Conservation (phyloP, 352 stramenopile genomes). For the Globisporangium spinosum region DNA sequence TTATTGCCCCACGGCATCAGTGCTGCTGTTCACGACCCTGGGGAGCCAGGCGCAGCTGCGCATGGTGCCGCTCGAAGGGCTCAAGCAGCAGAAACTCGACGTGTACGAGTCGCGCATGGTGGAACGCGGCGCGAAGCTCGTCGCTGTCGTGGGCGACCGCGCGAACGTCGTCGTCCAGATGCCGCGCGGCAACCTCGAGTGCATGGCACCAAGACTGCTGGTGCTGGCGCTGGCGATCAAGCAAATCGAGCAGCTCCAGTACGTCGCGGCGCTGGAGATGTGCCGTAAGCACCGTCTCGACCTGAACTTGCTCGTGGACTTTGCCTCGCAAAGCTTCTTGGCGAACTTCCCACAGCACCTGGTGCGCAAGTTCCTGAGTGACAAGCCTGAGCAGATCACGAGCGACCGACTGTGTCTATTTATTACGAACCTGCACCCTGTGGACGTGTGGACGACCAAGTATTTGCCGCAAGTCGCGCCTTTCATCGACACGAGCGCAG, state of each 20-base stretch:
- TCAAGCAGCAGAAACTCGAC: conserved; percentile 21
- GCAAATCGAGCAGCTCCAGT: conserved; percentile 39
- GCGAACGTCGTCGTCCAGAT: conserved; percentile 70
- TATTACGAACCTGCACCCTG: conserved; percentile 63
- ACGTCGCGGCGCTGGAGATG: conserved; percentile 54
- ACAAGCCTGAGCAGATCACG: conserved; percentile 29
- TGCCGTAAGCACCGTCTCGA: conserved; percentile 77
- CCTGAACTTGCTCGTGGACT: conserved; percentile 75
- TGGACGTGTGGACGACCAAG: conserved; percentile 72
- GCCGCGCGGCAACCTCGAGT: conserved; percentile 75
- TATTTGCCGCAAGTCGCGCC: conserved; percentile 38
- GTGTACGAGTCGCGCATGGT: conserved; percentile 40
- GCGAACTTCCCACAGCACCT: conserved; percentile 26
- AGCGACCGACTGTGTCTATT: conserved; percentile 74
- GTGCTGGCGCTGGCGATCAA: conserved; percentile 44
- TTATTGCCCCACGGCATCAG: conserved; percentile 32
- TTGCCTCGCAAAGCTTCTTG: conserved; percentile 31
- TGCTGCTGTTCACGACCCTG: conserved; percentile 66
- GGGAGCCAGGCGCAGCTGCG: conserved; percentile 51
- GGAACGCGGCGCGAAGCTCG: conserved; percentile 59
- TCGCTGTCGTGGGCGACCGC: conserved; percentile 47
- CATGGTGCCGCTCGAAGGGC: conserved; percentile 36
- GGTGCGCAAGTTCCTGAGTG: conserved; percentile 29
- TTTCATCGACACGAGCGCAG: conserved; percentile 18
- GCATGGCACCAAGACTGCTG: conserved; percentile 52